Conservation (phyloP, 2,329 filamentous ascomycete species). For the Neofusicoccum parvum region DNA sequence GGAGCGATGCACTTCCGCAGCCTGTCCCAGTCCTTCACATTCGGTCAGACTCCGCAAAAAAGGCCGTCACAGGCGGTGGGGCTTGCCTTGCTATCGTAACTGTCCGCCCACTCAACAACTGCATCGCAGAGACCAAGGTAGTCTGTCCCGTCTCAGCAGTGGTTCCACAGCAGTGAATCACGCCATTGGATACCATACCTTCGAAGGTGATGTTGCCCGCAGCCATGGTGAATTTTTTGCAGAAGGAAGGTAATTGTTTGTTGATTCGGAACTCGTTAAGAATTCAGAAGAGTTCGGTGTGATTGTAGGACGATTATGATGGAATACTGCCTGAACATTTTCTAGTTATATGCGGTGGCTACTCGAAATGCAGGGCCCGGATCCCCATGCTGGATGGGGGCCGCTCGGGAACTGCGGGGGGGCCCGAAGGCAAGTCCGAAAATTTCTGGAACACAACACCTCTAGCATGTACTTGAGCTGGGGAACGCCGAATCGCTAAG, state of each 20-base stretch:
- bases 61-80: not conserved
- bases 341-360: constrained; percentile 1
- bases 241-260: not conserved
- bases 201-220: constrained; percentile 26
- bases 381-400: constrained; percentile 17
- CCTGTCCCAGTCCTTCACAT: constrained; percentile 57
- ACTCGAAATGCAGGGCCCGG: constrained; percentile 8
- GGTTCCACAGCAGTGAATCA: not conserved
- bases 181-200: constrained; percentile 19
- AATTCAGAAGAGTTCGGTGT: not conserved
- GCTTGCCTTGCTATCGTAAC: constrained; percentile 62
- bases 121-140: constrained; percentile 21
- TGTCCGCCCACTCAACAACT: constrained; percentile 59
- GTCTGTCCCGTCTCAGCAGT: constrained; percentile 4
- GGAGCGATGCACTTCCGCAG: constrained; percentile 65
- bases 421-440: constrained; percentile 8
- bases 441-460: constrained; percentile 5
- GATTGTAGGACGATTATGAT: not conserved
- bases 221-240: constrained; percentile 13
- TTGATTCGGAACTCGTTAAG: not conserved
- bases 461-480: not conserved
- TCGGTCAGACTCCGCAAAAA: not conserved
- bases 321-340: not conserved
- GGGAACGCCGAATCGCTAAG: not conserved
- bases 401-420: constrained; percentile 18